Conservation (phyloP, 1,284 basidiomycete species). For the Malassezia sympodialis region DNA sequence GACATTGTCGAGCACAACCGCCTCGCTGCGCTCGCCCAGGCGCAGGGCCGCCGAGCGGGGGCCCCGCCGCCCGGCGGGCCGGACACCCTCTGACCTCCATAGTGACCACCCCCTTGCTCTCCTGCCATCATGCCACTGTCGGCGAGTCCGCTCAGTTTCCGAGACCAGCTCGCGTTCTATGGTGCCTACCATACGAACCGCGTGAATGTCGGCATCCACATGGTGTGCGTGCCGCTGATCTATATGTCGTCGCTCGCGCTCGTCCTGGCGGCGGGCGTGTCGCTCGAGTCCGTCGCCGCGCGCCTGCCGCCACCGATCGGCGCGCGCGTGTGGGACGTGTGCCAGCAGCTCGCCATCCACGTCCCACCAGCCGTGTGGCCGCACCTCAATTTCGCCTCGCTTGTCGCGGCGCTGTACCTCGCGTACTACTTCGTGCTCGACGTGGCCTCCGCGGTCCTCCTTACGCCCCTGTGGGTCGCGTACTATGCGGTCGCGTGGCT, state of each 20-base stretch:
- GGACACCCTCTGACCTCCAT: neutral
- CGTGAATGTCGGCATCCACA: conserved; percentile 38
- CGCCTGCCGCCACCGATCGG: neutral
- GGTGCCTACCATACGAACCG: conserved; percentile 38
- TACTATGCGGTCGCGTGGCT: conserved; percentile 20
- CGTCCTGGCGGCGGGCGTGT: neutral
- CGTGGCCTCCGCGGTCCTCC: conserved; percentile 21
- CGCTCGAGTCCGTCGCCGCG: neutral
- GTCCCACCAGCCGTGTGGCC: conserved; percentile 1
- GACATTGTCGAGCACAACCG: conserved; percentile 48
- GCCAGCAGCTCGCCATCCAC: neutral
- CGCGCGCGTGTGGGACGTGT: neutral
- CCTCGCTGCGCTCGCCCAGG: conserved; percentile 40
- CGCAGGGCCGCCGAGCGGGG: neutral
- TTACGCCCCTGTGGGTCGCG: conserved; percentile 26
- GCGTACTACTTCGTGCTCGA: conserved; percentile 34
- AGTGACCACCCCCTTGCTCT: too few relatives aligned
- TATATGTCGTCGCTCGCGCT: conserved; percentile 19
- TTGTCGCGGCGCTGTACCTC: conserved; percentile 18
- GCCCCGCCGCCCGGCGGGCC: neutral
- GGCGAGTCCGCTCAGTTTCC: conserved; percentile 28
- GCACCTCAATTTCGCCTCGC: conserved; percentile 11
- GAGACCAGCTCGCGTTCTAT: conserved; percentile 36
- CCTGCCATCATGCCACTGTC: conserved; percentile 22
- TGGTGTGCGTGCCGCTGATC: conserved; percentile 35